Conservation (phyloP, 1,284 basidiomycete species). For the Dichomitus squalens region DNA sequence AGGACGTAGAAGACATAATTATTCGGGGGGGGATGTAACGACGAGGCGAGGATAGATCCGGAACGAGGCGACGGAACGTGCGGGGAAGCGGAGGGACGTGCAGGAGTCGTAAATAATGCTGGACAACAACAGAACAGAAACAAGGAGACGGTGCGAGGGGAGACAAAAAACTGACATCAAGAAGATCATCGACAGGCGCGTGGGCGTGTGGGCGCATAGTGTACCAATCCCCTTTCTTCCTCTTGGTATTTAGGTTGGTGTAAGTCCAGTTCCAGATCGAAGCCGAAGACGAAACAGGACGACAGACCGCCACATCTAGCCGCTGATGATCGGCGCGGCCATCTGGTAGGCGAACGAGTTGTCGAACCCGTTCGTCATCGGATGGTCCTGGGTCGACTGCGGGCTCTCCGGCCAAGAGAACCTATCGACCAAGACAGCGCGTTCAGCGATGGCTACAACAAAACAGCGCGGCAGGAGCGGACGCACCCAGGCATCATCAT, state of each 20-base stretch:
- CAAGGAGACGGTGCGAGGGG: not conserved
- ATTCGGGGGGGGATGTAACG: too few relatives aligned
- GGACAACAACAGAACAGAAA: too few relatives aligned
- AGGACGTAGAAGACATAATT: too few relatives aligned
- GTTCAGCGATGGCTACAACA: not conserved
- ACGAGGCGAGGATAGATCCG: too few relatives aligned
- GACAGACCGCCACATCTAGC: not conserved
- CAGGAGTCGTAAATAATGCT: not conserved
- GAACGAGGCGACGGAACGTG: too few relatives aligned
- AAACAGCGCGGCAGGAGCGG: not conserved
- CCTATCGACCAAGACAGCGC: conserved; percentile 1
- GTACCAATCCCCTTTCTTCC: not conserved
- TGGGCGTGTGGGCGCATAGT: not conserved
- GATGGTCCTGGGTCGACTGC: conserved; percentile 11
- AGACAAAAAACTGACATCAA: not conserved
- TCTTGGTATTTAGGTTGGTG: too few relatives aligned
- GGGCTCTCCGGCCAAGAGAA: conserved; percentile 29
- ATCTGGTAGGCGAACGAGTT: conserved; percentile 16
- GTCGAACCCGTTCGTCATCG: conserved; percentile 17
- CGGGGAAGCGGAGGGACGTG: not conserved
- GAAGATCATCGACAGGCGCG: not conserved
- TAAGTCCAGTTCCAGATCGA: too few relatives aligned
- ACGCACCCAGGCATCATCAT: conserved; percentile 82
- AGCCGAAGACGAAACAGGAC: not conserved
- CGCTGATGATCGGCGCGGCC: conserved; percentile 21